A percentile compares a stretch with the other conserved stretches of the same genome.
phyloP scores from a whole-genome alignment of 1,284 basidiomycete species.

The Ustilago xerochloae region DNA sequence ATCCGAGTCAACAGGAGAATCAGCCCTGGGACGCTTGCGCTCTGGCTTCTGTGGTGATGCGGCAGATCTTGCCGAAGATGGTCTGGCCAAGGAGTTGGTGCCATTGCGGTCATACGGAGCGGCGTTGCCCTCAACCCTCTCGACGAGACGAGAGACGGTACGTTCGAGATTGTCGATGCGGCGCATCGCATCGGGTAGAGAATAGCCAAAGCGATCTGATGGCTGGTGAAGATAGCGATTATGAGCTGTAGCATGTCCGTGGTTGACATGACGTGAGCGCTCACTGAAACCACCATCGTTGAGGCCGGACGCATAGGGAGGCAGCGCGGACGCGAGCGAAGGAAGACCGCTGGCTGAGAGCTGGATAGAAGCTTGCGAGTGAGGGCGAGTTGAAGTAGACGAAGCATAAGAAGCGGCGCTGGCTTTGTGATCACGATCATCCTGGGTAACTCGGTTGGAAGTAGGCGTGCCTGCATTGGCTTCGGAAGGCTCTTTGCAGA shows the following conservation, averaged over 20 bases:
- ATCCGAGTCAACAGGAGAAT: slow-evolving; percentile 39
- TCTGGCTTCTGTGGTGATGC: slow-evolving; percentile 27
- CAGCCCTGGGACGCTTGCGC: slow-evolving; percentile 27
- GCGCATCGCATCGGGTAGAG: slow-evolving; percentile 34
- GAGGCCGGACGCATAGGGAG: slow-evolving; percentile 2
- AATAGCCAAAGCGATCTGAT: slow-evolving; percentile 30
- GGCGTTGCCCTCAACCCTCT: slow-evolving; percentile 18
- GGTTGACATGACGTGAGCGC: background rate
- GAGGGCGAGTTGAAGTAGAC: slow-evolving; percentile 19
- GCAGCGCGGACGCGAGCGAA: background rate
- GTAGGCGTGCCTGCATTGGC: slow-evolving; percentile 18
- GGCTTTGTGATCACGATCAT: slow-evolving; percentile 25
- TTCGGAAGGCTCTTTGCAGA: slow-evolving; percentile 48
- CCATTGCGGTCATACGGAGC: slow-evolving; percentile 4
- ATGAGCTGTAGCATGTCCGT: background rate
- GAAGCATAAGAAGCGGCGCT: slow-evolving; percentile 22
- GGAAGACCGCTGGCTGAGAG: slow-evolving; percentile 29
- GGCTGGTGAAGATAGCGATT: slow-evolving; percentile 8
- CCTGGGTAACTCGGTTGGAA: slow-evolving; percentile 27
- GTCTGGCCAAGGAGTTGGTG: background rate
- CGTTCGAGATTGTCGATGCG: slow-evolving; percentile 39
- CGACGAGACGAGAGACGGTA: slow-evolving; percentile 31
- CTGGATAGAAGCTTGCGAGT: slow-evolving; percentile 19
- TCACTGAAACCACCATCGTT: slow-evolving; percentile 6
- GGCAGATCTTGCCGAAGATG: slow-evolving; percentile 20